phyloP scores from a whole-genome alignment of 805 yeast genomes.

The Metschnikowia corniflorae region DNA sequence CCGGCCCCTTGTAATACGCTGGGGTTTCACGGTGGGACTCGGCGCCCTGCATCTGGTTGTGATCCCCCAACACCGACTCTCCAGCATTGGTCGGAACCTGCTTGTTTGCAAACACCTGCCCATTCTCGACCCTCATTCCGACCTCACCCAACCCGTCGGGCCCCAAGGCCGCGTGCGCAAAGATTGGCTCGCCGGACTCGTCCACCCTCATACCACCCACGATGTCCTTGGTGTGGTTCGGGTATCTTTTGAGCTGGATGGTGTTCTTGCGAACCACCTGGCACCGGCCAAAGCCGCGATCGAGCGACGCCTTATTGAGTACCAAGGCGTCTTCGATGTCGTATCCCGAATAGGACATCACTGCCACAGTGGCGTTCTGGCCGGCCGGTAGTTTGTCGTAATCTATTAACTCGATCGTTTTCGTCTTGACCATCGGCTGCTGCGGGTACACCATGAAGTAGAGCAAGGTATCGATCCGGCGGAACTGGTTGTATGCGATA shows the following conservation, averaged over 20 bases:
- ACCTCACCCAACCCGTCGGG: slow-evolving; percentile 97
- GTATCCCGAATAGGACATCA: slow-evolving; percentile 97
- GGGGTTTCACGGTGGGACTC: slow-evolving; percentile 87
- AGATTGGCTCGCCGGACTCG: slow-evolving; percentile 74
- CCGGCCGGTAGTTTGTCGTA: slow-evolving; percentile 98
- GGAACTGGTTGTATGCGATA: slow-evolving; percentile 93
- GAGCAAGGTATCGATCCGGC: slow-evolving; percentile 89
- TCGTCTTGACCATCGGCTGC: slow-evolving; percentile 98
- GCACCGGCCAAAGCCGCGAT: slow-evolving; percentile 97
- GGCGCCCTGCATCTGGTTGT: slow-evolving; percentile 32
- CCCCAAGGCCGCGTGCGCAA: slow-evolving; percentile 83
- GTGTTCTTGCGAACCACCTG: slow-evolving; percentile 93
- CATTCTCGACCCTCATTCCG: slow-evolving; percentile 84
- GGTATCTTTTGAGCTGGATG: slow-evolving; percentile 82
- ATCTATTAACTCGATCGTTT: slow-evolving; percentile 90
- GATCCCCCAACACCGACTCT: slow-evolving; percentile 51
- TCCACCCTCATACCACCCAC: slow-evolving; percentile 89
- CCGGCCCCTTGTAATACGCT: slow-evolving; percentile 89
- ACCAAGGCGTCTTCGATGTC: slow-evolving; percentile 99
- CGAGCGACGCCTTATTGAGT: slow-evolving; percentile 86
- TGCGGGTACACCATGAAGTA: slow-evolving; percentile 98
- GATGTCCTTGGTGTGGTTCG: slow-evolving; percentile 89
- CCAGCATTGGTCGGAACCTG: slow-evolving; percentile 86
- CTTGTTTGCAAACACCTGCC: slow-evolving; percentile 92
- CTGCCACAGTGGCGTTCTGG: slow-evolving; percentile 98